Percentiles rank a stretch among this genome's conserved stretches.
phyloP scores from a whole-genome alignment of 1,284 basidiomycete species.

The Albatrellus sp. region DNA sequence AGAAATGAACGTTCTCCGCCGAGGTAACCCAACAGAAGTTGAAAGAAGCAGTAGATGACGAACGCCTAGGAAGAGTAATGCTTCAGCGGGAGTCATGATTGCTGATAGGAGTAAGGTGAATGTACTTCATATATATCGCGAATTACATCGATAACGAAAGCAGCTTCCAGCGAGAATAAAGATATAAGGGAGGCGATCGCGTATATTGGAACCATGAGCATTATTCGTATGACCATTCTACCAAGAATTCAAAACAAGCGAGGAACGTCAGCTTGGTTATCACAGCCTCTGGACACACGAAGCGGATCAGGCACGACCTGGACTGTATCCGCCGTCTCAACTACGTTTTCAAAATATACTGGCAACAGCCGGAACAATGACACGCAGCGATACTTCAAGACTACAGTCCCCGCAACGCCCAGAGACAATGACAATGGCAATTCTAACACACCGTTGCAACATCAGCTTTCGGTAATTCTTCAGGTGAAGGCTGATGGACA shows the following conservation, averaged over 20 bases:
- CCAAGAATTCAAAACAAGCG: slow-evolving; percentile 4
- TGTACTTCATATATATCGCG: slow-evolving; percentile 93
- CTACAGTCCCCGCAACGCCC: background rate
- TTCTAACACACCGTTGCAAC: slow-evolving; percentile 53
- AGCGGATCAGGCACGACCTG: no score
- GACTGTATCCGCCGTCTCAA: no score
- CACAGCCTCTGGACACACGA: no score
- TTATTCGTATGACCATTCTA: slow-evolving; percentile 90
- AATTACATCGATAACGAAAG: slow-evolving; percentile 92
- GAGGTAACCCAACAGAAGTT: slow-evolving; percentile 74
- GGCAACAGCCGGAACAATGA: no score
- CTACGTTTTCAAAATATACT: no score
- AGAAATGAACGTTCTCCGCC: slow-evolving; percentile 90
- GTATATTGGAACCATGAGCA: slow-evolving; percentile 96
- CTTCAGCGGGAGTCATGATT: slow-evolving; percentile 1
- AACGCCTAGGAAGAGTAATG: slow-evolving; percentile 63
- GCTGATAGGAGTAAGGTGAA: slow-evolving; percentile 2
- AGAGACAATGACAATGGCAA: background rate
- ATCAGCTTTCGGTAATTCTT: slow-evolving; percentile 82
- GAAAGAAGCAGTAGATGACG: slow-evolving; percentile 91
- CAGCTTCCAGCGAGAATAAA: slow-evolving; percentile 87
- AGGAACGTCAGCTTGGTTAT: no score
- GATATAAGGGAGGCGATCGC: slow-evolving; percentile 87
- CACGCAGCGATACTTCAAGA: no score
- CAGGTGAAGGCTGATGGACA: slow-evolving; percentile 81